Conservation (phyloP, 805 yeast species). For the Kregervanrija delftensis region DNA sequence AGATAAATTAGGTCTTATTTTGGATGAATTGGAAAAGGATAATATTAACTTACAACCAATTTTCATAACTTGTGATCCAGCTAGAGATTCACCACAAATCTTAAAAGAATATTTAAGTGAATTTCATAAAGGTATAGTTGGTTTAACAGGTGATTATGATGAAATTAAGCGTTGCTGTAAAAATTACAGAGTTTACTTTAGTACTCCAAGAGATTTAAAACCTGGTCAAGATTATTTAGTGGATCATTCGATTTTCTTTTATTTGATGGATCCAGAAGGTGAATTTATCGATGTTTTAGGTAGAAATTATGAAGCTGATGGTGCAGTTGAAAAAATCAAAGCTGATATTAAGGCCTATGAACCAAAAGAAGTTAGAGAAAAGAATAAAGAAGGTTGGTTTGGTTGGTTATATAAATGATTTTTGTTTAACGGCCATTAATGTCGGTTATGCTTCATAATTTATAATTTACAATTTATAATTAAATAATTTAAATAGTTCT, state of each 20-base stretch:
- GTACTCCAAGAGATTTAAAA: slow-evolving; percentile 91
- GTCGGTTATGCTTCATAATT: too few species aligned
- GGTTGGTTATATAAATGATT: slow-evolving; percentile 45
- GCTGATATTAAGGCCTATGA: slow-evolving; percentile 70
- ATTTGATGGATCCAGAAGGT: slow-evolving; percentile 98
- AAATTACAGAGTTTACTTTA: slow-evolving; percentile 87
- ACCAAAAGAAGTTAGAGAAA: slow-evolving; percentile 65
- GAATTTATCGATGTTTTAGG: slow-evolving; percentile 92
- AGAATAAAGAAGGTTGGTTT: slow-evolving; percentile 54
- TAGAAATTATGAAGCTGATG: slow-evolving; percentile 74
- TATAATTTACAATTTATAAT: too few species aligned
- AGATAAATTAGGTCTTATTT: slow-evolving; percentile 78
- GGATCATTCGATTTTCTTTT: slow-evolving; percentile 95
- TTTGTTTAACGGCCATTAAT: too few species aligned
- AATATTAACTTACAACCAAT: slow-evolving; percentile 70
- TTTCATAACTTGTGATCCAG: slow-evolving; percentile 96
- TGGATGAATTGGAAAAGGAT: slow-evolving; percentile 51
- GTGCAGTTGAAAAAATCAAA: slow-evolving; percentile 70
- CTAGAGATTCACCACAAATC: slow-evolving; percentile 84
- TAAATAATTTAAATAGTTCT: too few species aligned
- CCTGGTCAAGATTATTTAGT: slow-evolving; percentile 96
- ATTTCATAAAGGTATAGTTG: slow-evolving; percentile 84
- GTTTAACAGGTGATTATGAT: slow-evolving; percentile 87
- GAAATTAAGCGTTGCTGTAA: slow-evolving; percentile 81
- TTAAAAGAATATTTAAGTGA: slow-evolving; percentile 76